Percentiles rank a stretch among this genome's conserved stretches.
Conservation (phyloP, 352 stramenopile species). For the Globisporangium takayamanum region DNA sequence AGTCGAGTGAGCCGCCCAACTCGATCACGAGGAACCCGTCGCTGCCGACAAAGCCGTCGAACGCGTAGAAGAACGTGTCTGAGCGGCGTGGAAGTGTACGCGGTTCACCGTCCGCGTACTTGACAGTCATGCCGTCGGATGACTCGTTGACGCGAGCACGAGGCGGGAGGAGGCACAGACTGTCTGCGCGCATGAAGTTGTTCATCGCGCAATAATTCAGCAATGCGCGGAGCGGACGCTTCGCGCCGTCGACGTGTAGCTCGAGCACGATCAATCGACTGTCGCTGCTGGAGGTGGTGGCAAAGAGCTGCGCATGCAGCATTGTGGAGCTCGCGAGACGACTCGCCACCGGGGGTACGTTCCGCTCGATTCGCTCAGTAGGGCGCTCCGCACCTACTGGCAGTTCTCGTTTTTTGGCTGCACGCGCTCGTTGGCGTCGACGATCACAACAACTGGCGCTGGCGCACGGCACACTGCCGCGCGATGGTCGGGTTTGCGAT, state of each 20-base stretch:
- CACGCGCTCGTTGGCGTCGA: background rate
- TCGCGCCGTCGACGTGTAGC: conserved; percentile 11
- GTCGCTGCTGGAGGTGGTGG: conserved; percentile 15
- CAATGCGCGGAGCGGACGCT: background rate
- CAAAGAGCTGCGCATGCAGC: conserved; percentile 1
- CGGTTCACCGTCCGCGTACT: conserved; percentile 7
- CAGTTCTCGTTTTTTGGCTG: background rate
- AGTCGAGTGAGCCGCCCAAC: conserved; percentile 18
- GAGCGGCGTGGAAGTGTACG: conserved; percentile 7
- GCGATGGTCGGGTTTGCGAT: background rate
- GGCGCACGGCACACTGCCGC: conserved; percentile 4
- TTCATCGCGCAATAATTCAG: background rate
- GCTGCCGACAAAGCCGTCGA: conserved; percentile 14
- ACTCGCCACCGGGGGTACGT: background rate
- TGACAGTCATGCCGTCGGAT: background rate
- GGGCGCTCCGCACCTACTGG: too few relatives aligned
- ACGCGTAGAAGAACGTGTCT: conserved; percentile 9
- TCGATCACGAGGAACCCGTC: conserved; percentile 30
- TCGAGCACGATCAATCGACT: conserved; percentile 13
- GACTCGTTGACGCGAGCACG: background rate
- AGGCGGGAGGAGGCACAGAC: background rate
- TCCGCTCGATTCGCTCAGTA: background rate
- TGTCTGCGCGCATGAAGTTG: background rate
- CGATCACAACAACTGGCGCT: conserved; percentile 1
- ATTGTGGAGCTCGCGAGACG: background rate